Evolutionary conservation across 2,329 filamentous ascomycete genomes (phyloP), one percentile per base, ranked within the genome.

Genomic region (Exserohilum turcica): DNA sequence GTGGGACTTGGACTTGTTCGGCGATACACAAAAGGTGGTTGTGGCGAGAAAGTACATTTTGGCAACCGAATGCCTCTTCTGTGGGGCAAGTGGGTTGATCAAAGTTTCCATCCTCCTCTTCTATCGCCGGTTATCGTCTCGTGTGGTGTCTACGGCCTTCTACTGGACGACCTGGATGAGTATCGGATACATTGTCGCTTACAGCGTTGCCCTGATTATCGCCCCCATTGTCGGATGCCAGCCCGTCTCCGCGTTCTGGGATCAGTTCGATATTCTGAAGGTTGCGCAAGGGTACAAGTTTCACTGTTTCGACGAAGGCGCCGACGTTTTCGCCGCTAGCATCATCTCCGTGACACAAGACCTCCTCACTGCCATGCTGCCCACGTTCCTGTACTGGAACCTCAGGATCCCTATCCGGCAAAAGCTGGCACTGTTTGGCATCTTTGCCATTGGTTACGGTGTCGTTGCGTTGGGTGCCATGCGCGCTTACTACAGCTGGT

Each of bases 91-190:
- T 2, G 69, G 70, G 0, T 44, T 72, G 1, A 63, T 72, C 43
- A 74, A 74, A 37, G 61, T 74, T 10, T 72, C 69, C 7, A 72
- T 74, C 13, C 60, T 74, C 3, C 57, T 69, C 2, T 72, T 71
- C 49, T 72, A 69, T 31, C 64, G 67, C 4, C 64, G 69, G 1
- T 57, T 72, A 0, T 66, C 64, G 7, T 50, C 66, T 10, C 64
- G 67, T 7, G 62, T 60, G 2, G 57, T 71, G 2, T 71, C 68
- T 5, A 61, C 43, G 1, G 29, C 39, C 3, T 72, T 71, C 32
- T 59, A 59, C 35, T 67, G 61, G 59, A 56, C 56, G 1, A 69
- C 64, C 3, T 61, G 63, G 58, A 45, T 66, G n/a, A 64, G 52
- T 8, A 71, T 72, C 21, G 60, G 37, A 13, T 71, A 66, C 50